Evolutionary conservation across 495 filamentous ascomycete species (phyloP), one percentile per base, ranked within the genome.

Genomic region (Penicillium desertorum): DNA sequence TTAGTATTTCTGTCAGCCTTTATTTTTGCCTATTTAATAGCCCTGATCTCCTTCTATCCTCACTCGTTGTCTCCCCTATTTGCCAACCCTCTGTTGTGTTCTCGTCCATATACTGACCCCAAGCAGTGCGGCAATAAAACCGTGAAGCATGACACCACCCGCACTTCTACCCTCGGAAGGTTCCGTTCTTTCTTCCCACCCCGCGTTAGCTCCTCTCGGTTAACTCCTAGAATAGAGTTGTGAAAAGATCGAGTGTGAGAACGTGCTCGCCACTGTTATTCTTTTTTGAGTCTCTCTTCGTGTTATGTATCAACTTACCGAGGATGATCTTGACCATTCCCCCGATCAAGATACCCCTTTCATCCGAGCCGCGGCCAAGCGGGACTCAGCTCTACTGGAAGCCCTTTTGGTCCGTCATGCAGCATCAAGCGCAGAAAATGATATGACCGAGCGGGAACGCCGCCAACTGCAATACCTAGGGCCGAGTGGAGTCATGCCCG

Each of bases 271-370:
- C 37, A 41, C 37, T 41, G 7, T 41, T 17, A 41, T 41, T 41
- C 37, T 41, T 41, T 41, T 8, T 4, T 41, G 19, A 41, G 37
- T 41, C 37, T 41, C 37, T 5, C 37, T 29, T 46, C 3, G 25
- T 46, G 23, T 17, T 27, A 46, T 46, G 22, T 46, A 46, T 46
- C 45, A 46, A 46, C 45, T 46, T 30, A 46, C 45, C 23, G 22
- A 14, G 44, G 45, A 46, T 27, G 45, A 46, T 46, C 23, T 29
- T n/a, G 45, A 46, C 4, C 1, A 29, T 16, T 27, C 22, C 22
- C 44, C 20, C 1, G 44, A 46, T 27, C 44, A 49, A 17, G 29
- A 32, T 11, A 36, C 46, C 30, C 46, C 29, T 19, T 4, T 30
- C 25, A 48, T 48, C 16, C 45, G 45, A 32, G 45, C 45, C 45